Evolutionary conservation across 2,329 filamentous ascomycete species (phyloP).

Genomic region (Juglanconis oblonga): DNA sequence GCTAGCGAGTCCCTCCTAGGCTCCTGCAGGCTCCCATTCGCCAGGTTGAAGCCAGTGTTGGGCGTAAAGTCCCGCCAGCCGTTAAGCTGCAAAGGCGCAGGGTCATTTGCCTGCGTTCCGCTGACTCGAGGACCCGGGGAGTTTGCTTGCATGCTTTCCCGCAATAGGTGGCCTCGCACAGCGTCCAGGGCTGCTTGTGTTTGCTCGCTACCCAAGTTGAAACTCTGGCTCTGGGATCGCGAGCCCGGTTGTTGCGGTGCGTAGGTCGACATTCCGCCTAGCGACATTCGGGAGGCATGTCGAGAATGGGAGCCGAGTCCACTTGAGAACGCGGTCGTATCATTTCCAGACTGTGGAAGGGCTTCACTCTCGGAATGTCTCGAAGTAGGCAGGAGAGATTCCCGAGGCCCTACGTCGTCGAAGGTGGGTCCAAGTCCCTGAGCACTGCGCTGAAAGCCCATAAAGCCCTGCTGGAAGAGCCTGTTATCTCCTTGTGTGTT

Average conservation of each 20-base stretch:
- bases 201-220: slow-evolving; percentile 7
- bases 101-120: background rate
- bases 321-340: slow-evolving; percentile 1
- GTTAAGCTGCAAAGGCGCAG: background rate
- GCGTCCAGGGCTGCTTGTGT: slow-evolving; percentile 5
- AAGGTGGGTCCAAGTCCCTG: slow-evolving; percentile 1
- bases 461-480: slow-evolving; percentile 8
- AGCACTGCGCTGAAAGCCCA: slow-evolving; percentile 5
- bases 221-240: slow-evolving; percentile 16
- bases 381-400: slow-evolving; percentile 4
- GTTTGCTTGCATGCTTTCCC: slow-evolving; percentile 5
- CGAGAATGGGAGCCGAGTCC: slow-evolving; percentile 8
- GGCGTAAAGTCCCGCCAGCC: slow-evolving; percentile 11
- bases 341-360: background rate
- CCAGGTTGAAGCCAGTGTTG: slow-evolving; percentile 1
- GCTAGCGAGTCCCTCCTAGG: slow-evolving; percentile 12
- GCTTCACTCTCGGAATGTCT: slow-evolving; percentile 15
- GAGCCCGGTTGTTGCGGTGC: slow-evolving; percentile 6
- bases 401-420: slow-evolving; percentile 10
- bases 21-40: slow-evolving; percentile 4
- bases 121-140: slow-evolving; percentile 12
- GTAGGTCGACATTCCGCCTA: slow-evolving; percentile 8
- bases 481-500: background rate
- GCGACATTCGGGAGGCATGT: slow-evolving; percentile 14
- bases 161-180: background rate